Conservation (phyloP, 2,329 filamentous ascomycete species). For the Fusarium bulbicola region DNA sequence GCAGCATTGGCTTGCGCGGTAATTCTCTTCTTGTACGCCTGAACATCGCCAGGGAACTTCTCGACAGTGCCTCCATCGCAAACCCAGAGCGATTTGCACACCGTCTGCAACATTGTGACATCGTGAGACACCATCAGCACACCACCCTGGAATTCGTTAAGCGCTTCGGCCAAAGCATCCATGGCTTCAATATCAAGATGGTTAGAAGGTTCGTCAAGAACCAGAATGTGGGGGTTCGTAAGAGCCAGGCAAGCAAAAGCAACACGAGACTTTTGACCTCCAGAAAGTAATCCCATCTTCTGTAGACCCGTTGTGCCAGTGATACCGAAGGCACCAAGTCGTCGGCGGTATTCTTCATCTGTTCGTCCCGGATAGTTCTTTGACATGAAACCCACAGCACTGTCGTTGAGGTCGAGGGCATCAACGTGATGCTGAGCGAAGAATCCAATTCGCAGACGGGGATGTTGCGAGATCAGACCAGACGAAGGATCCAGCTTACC, state of each 20-base stretch:
- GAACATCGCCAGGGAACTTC: conserved; percentile 94
- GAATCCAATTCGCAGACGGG: conserved; percentile 90
- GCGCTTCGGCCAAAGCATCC: conserved; percentile 88
- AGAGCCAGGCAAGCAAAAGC: conserved; percentile 96
- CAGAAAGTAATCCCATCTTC: conserved; percentile 92
- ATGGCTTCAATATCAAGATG: conserved; percentile 99
- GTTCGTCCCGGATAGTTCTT: conserved; percentile 88
- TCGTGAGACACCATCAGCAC: conserved; percentile 99
- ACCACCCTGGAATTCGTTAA: conserved; percentile 89
- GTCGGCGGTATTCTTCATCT: conserved; percentile 95
- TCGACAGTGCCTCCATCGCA: conserved; percentile 94
- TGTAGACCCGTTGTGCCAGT: conserved; percentile 97
- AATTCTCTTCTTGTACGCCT: conserved; percentile 98
- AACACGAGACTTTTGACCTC: conserved; percentile 98
- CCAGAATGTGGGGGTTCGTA: conserved; percentile 94
- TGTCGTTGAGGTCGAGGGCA: conserved; percentile 87
- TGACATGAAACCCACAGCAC: conserved; percentile 95
- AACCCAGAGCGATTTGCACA: conserved; percentile 95
- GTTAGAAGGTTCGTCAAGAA: conserved; percentile 98
- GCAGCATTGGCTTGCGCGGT: conserved; percentile 85
- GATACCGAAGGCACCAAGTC: conserved; percentile 88
- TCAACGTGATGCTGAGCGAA: conserved; percentile 99
- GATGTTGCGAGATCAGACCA: conserved; percentile 87
- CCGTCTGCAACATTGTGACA: conserved; percentile 97
- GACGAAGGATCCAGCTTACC: conserved; percentile 79